Conservation (phyloP, 108 stramenopile species). For the Stephanodiscus minutulus region DNA sequence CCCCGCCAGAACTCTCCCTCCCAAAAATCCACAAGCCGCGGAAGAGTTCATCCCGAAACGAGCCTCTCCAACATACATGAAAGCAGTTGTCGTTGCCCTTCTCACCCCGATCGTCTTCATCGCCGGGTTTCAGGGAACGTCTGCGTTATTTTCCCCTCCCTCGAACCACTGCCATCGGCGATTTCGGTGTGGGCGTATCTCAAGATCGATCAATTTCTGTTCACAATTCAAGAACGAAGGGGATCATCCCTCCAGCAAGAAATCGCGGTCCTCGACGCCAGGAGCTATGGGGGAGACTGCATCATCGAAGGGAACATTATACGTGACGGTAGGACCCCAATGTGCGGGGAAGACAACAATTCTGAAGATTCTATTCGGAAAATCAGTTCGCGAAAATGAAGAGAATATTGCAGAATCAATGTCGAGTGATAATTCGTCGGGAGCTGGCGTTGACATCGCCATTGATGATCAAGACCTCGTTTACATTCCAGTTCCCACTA, state of each 20-base stretch:
- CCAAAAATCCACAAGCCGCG: too few relatives aligned
- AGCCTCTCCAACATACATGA: too few relatives aligned
- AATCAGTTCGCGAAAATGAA: conserved; percentile 17
- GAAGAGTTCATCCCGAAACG: too few relatives aligned
- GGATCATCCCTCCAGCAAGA: neutral
- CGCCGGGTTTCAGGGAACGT: neutral
- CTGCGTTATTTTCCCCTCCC: too few relatives aligned
- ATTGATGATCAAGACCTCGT: conserved; percentile 80
- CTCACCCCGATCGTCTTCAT: neutral
- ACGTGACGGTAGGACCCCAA: conserved; percentile 81
- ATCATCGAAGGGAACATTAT: conserved; percentile 56
- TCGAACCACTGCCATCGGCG: neutral
- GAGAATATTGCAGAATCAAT: neutral
- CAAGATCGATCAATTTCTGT: neutral
- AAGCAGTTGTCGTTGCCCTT: neutral
- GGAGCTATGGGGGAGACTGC: neutral
- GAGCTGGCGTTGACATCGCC: conserved; percentile 55
- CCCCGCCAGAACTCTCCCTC: too few relatives aligned
- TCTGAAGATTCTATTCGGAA: conserved; percentile 41
- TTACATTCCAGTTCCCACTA: conserved; percentile 58
- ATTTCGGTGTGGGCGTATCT: neutral
- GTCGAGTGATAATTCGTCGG: neutral
- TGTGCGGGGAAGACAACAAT: conserved; percentile 78
- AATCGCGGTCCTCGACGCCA: neutral
- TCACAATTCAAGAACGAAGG: neutral